phyloP scores from a whole-genome alignment of 768 basidiomycete genomes.

The Hydnum rufescens region DNA sequence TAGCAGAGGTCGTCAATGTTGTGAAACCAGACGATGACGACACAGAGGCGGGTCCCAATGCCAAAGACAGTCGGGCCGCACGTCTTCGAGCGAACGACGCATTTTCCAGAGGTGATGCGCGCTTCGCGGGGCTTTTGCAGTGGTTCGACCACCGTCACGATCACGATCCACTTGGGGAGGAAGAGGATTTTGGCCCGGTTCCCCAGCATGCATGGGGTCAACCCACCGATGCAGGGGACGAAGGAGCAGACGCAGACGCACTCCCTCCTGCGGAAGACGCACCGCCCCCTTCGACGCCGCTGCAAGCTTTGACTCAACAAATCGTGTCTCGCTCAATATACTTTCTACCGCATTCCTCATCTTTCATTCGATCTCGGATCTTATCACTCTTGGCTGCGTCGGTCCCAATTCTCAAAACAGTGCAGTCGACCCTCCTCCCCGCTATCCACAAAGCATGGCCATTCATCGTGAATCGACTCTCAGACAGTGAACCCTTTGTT shows the following conservation, averaged over 20 bases:
- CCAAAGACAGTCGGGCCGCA: slow-evolving; percentile 9
- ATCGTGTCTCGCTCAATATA: slow-evolving; percentile 75
- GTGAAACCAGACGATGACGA: slow-evolving; percentile 34
- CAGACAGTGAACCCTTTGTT: slow-evolving; percentile 57
- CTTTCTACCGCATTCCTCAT: slow-evolving; percentile 80
- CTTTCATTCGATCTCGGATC: slow-evolving; percentile 69
- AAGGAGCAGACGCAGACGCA: background rate
- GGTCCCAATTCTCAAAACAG: slow-evolving; percentile 40
- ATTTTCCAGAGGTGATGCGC: slow-evolving; percentile 9
- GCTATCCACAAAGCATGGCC: slow-evolving; percentile 84
- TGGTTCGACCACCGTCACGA: slow-evolving; percentile 43
- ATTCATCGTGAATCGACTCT: slow-evolving; percentile 70
- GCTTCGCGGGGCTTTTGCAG: slow-evolving; percentile 27
- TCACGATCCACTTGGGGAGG: slow-evolving; percentile 20
- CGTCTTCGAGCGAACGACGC: slow-evolving; percentile 5
- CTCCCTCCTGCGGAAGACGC: background rate
- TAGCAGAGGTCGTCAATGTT: slow-evolving; percentile 66
- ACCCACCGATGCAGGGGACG: slow-evolving; percentile 13
- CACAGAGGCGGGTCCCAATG: slow-evolving; percentile 9
- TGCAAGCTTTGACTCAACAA: slow-evolving; percentile 59
- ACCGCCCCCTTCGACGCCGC: slow-evolving; percentile 35
- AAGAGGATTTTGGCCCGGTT: slow-evolving; percentile 35
- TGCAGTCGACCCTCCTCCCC: slow-evolving; percentile 57
- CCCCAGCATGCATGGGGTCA: slow-evolving; percentile 40
- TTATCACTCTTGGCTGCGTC: slow-evolving; percentile 54